Conservation (phyloP, 768 basidiomycete species). For the Fomitopsis serialis region DNA sequence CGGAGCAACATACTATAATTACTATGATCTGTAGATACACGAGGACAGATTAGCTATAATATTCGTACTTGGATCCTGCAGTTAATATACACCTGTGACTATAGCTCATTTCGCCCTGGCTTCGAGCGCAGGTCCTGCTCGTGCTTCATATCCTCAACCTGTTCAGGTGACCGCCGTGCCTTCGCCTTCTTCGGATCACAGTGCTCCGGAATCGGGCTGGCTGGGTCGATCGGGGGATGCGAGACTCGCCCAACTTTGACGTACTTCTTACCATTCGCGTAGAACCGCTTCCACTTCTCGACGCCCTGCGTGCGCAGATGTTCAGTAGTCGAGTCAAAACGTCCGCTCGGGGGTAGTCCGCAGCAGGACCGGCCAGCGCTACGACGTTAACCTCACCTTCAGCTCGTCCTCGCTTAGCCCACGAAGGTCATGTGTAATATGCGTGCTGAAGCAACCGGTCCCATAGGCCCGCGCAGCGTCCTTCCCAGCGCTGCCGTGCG, state of each 20-base stretch:
- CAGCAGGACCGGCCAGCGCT: not conserved
- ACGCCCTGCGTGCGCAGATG: slow-evolving; percentile 48
- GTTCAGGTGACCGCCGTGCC: slow-evolving; percentile 10
- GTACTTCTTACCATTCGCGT: slow-evolving; percentile 77
- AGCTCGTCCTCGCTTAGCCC: slow-evolving; percentile 71
- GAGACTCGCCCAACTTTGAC: slow-evolving; percentile 68
- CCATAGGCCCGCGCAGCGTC: slow-evolving; percentile 92
- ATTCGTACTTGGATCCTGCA: not conserved
- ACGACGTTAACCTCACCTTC: slow-evolving; percentile 39
- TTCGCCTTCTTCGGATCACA: slow-evolving; percentile 60
- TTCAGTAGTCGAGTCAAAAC: not conserved
- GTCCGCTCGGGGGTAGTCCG: no score
- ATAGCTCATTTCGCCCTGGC: slow-evolving; percentile 2
- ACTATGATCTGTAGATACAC: slow-evolving; percentile 1
- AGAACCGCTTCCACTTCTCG: slow-evolving; percentile 88
- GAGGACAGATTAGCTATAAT: not conserved
- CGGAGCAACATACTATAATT: not conserved
- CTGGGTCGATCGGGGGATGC: slow-evolving; percentile 73
- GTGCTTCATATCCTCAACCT: slow-evolving; percentile 9
- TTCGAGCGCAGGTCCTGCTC: not conserved
- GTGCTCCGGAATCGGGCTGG: slow-evolving; percentile 66
- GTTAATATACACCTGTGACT: not conserved
- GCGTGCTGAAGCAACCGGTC: slow-evolving; percentile 89
- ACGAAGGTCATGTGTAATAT: slow-evolving; percentile 87
- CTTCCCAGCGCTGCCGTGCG: slow-evolving; percentile 54